Base-by-base conservation (phyloP, 2,329 filamentous ascomycete species). In the Coniella vitis region DNA sequence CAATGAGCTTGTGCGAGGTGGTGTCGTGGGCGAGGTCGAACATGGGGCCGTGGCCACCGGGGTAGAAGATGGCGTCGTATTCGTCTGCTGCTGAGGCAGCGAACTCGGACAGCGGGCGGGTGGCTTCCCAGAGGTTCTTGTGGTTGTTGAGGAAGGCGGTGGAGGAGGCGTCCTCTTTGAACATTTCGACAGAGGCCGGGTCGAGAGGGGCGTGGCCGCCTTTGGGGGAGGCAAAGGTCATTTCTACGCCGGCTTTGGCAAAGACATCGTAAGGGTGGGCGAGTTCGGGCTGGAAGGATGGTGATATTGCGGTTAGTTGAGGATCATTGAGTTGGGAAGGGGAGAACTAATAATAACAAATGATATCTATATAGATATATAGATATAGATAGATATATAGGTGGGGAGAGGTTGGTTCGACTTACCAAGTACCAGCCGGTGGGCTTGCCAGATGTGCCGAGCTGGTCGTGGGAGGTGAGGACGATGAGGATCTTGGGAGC, bases 351-450 rank as follows among this genome's bases (percentile, higher is more conserved):
- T n/a, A n/a, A n/a, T n/a, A n/a, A n/a, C n/a, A n/a, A n/a, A n/a
- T n/a, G n/a, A n/a, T n/a, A n/a, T n/a, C n/a, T n/a, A n/a, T n/a
- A n/a, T n/a, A n/a, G n/a, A n/a, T n/a, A n/a, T 48, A 38, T 29
- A 22, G 12, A 29, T n/a, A 25, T 38, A 45, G 19, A 35, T 32
- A 46, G 21, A 38, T 44, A 42, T 38, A 25, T 38, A 42, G 4
- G 37, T 38, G 35, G 16, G 22, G 13, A 17, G 38, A 37, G 13
- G 20, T 8, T 8, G 7, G 12, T 9, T 17, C 8, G 41, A 13
- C 69, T 42, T 69, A 83, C 80, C 58, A 88, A 69, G 61, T 79
- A 88, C 84, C 84, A 88, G 55, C 85, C 85, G 0, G 84, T 87
- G 9, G 75, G 74, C 58, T 70, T 69, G 59, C 70, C 70, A 38